Conservation (phyloP, 108 stramenopile genomes). For the Pseudonitzschia multiseries region DNA sequence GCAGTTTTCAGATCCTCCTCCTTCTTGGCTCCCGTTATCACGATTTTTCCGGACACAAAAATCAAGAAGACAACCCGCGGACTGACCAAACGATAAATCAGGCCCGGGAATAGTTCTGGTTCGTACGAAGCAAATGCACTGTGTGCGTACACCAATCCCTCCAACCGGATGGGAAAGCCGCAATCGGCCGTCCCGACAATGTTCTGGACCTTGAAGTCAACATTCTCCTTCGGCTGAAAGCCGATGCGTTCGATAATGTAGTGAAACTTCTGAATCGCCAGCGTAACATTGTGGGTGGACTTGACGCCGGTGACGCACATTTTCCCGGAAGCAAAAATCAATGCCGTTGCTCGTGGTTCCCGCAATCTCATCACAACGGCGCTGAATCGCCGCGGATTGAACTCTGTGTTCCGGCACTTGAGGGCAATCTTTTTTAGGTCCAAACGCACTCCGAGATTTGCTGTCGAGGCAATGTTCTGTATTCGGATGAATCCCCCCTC, state of each 20-base stretch:
- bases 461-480: conserved; percentile 83
- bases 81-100: conserved; percentile 92
- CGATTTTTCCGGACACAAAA: conserved; percentile 95
- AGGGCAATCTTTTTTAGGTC: conserved; percentile 94
- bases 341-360: conserved; percentile 94
- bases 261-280: conserved; percentile 90
- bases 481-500: conserved; percentile 70
- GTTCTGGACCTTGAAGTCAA: conserved; percentile 95
- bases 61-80: conserved; percentile 94
- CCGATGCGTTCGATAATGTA: conserved; percentile 81
- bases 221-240: conserved; percentile 61
- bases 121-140: conserved; percentile 91
- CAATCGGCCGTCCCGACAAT: conserved; percentile 95
- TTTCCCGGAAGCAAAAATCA: conserved; percentile 94
- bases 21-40: conserved; percentile 88
- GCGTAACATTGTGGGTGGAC: conserved; percentile 73
- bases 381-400: conserved; percentile 95
- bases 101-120: conserved; percentile 98
- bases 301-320: conserved; percentile 95
- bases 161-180: conserved; percentile 96
- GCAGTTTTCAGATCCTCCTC: conserved; percentile 71
- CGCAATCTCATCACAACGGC: conserved; percentile 93
- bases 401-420: conserved; percentile 97
- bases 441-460: conserved; percentile 85
- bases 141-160: conserved; percentile 94